Evolutionary conservation across 495 filamentous ascomycete genomes (phyloP), one percentile per base, ranked within the genome.

Genomic region (Penicillium coffeae): DNA sequence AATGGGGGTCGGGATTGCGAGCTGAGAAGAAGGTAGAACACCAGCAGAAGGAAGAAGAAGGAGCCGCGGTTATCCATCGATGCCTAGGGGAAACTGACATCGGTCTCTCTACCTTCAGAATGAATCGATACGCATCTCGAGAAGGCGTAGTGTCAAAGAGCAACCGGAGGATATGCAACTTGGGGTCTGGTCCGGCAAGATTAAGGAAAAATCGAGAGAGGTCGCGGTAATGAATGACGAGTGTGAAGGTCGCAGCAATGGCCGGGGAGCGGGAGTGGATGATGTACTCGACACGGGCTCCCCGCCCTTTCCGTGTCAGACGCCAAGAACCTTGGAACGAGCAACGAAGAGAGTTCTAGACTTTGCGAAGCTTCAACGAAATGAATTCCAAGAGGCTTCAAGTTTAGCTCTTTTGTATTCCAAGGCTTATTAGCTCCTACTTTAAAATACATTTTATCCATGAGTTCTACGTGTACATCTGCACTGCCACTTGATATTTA

Each of bases 61-160:
- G 71, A 70, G 43, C 66, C 73, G 65, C 66, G 74, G 65, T 67
- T 70, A 70, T 75, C 72, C 72, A 73, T 75, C 49, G 59, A 66
- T 59, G 63, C 66, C 59, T 52, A 56, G 50, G 45, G 50, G 48
- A 54, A 50, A 52, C 53, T 49, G 54, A 56, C 63, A 68, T 67
- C 54, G 59, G 54, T 39, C 44, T 40, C 33, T 38, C 44, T 47
- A 49, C 50, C 59, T 50, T 68, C 51, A 63, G 21, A 50, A 51
- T 47, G 38, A 42, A 49, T 56, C 47, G 43, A 52, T 51, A 42
- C 51, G 50, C 58, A 64, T 64, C 48, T 50, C 59, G 55, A 22
- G 52, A 35, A 50, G 42, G 50, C 20, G 48, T 41, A 48, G n/a
- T 41, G 35, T 10, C 25, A 38, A 21, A 35, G 22, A 33, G 27